phyloP scores from a whole-genome alignment of 257 asterid species.

The Salvia hispanica region DNA sequence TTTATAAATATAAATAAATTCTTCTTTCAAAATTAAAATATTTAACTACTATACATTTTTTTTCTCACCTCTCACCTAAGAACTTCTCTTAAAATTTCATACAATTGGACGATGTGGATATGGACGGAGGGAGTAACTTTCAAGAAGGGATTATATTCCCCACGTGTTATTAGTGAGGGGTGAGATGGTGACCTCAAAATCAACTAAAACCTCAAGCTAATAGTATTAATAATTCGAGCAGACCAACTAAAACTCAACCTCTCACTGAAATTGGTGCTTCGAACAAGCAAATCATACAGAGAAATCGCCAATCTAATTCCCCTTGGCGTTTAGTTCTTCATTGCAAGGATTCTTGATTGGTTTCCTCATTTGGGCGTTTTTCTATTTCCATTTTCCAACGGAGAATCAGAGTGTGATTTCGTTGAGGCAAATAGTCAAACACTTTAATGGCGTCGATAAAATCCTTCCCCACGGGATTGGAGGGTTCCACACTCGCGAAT shows the following conservation, averaged over 20 bases:
- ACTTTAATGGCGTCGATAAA: conserved; percentile 57
- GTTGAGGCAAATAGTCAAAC: conserved; percentile 40
- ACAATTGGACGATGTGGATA: no score
- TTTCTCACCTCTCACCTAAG: no score
- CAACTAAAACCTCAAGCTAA: conserved; percentile 5
- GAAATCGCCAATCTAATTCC: conserved; percentile 17
- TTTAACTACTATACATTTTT: no score
- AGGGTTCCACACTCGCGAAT: conserved; percentile 45
- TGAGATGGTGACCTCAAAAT: background rate
- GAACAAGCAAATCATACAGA: conserved; percentile 27
- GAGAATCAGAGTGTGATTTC: background rate
- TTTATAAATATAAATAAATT: no score
- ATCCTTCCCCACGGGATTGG: conserved; percentile 55
- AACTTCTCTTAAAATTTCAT: no score
- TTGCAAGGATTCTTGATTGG: conserved; percentile 9
- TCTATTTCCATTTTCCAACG: conserved; percentile 1
- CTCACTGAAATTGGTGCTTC: conserved; percentile 15
- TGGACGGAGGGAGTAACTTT: no score
- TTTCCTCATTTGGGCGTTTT: conserved; percentile 32
- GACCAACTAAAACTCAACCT: conserved; percentile 34
- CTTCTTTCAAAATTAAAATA: no score
- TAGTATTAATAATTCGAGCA: background rate
- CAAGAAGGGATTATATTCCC: background rate
- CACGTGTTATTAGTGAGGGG: conserved; percentile 19
- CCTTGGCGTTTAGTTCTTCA: conserved; percentile 23